Conservation (phyloP, 805 yeast species). For the Ogataea glucozyma region DNA sequence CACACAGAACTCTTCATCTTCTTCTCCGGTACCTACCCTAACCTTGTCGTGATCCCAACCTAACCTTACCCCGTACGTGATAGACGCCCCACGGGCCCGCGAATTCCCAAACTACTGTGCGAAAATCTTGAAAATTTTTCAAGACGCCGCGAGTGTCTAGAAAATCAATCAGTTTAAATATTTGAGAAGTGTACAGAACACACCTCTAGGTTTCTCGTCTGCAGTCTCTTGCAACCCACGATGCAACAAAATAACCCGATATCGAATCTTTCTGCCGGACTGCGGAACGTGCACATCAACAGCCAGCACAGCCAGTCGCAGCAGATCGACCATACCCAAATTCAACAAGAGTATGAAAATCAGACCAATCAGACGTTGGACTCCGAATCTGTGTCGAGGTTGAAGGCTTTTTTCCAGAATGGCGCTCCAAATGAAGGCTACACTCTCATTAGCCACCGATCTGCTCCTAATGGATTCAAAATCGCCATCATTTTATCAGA, state of each 20-base stretch:
- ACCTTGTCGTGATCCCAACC: too few relatives aligned
- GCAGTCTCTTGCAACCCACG: too few relatives aligned
- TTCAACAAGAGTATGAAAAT: conserved; percentile 46
- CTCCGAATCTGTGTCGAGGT: conserved; percentile 53
- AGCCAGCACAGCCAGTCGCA: conserved; percentile 22
- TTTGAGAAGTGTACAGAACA: not conserved
- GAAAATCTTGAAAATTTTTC: conserved; percentile 1
- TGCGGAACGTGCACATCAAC: conserved; percentile 38
- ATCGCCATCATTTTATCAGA: conserved; percentile 90
- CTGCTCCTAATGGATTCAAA: conserved; percentile 95
- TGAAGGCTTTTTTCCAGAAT: conserved; percentile 66
- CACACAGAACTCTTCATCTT: too few relatives aligned
- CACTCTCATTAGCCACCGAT: conserved; percentile 77
- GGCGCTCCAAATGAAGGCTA: conserved; percentile 76
- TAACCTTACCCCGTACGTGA: too few relatives aligned
- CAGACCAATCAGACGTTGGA: conserved; percentile 44
- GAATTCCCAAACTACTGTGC: too few relatives aligned
- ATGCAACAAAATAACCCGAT: conserved; percentile 27
- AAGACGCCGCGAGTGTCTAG: not conserved
- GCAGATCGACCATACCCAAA: conserved; percentile 38
- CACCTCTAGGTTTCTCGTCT: not conserved
- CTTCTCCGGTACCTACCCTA: too few relatives aligned
- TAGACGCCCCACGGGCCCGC: conserved; percentile 1
- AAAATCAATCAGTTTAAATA: not conserved
- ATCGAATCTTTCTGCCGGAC: conserved; percentile 43